These are phyloP conservation scores for Fusarium caatingaense DNA, from an alignment of 2,329 filamentous ascomycete species.

Conservation along the genomic window DNA sequence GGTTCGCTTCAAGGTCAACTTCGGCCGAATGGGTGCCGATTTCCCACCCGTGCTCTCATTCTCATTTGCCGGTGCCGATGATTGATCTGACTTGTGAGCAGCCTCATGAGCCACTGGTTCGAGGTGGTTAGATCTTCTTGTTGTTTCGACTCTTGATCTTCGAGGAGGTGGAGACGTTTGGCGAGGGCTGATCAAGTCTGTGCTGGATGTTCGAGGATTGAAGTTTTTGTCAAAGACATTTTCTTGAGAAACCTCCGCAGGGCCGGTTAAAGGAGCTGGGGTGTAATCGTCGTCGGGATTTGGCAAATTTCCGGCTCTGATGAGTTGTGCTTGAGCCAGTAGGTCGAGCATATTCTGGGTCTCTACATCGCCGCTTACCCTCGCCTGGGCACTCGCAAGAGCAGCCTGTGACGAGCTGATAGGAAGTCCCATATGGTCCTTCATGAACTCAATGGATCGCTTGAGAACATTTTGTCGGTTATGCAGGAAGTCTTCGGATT, in stretches of 20 bases:
- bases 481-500: conserved; percentile 91
- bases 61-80: conserved; percentile 67
- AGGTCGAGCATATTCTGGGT: conserved; percentile 92
- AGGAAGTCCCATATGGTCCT: conserved; percentile 87
- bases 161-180: conserved; percentile 50
- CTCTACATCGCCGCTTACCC: conserved; percentile 84
- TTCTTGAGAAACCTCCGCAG: conserved; percentile 75
- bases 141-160: conserved; percentile 32
- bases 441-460: conserved; percentile 95
- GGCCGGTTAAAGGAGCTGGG: conserved; percentile 78
- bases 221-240: conserved; percentile 92
- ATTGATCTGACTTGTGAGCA: conserved; percentile 57
- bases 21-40: conserved; percentile 68
- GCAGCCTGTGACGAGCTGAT: conserved; percentile 73
- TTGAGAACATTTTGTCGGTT: conserved; percentile 93
- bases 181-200: conserved; percentile 58
- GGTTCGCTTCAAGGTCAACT: conserved; percentile 79
- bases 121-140: conserved; percentile 27
- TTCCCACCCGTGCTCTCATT: conserved; percentile 64
- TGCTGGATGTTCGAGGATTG: conserved; percentile 63
- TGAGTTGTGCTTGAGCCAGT: conserved; percentile 81
- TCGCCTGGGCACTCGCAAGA: conserved; percentile 85
- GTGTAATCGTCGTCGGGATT: conserved; percentile 57
- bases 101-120: conserved; percentile 37
- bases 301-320: conserved; percentile 73